These are phyloP conservation scores for Talaromyces marneffei DNA, from an alignment of 2,329 filamentous ascomycete genomes.

Conservation along the genomic window DNA sequence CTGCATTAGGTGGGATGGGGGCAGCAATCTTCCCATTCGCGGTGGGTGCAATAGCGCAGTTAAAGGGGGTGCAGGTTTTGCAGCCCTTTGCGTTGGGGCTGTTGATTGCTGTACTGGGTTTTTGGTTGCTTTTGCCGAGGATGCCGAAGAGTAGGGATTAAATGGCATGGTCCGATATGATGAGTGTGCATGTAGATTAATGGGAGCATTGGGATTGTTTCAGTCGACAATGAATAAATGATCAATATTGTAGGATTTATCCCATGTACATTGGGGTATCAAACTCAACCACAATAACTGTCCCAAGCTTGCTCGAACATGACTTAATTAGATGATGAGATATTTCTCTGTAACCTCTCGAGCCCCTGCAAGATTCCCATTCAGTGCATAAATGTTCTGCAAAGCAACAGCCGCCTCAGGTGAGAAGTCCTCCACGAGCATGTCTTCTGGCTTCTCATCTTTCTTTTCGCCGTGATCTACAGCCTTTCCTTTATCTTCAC, in stretches of 20 bases:
- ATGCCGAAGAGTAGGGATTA: slow-evolving; percentile 11
- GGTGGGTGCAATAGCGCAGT: slow-evolving; percentile 46
- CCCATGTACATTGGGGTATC: neutral
- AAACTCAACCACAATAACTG: neutral
- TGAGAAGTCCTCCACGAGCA: slow-evolving; percentile 53
- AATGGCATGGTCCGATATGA: neutral
- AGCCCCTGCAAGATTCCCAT: slow-evolving; percentile 58
- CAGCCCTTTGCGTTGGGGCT: slow-evolving; percentile 56
- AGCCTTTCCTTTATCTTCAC: neutral
- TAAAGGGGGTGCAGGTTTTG: slow-evolving; percentile 53
- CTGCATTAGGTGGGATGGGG: slow-evolving; percentile 69
- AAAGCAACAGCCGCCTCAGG: slow-evolving; percentile 70
- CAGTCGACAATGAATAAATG: neutral
- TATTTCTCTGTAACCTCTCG: slow-evolving; percentile 56
- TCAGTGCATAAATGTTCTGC: slow-evolving; percentile 60
- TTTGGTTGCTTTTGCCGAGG: slow-evolving; percentile 43
- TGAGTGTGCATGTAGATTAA: neutral
- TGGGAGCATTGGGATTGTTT: neutral
- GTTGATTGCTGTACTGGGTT: slow-evolving; percentile 44
- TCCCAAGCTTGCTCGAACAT: neutral
- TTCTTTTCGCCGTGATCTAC: neutral
- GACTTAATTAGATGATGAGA: slow-evolving; percentile 43
- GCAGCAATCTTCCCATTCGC: slow-evolving; percentile 47
- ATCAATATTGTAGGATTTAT: neutral
- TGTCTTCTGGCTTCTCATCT: neutral